Evolutionary conservation across 1,139 yeast genomes (phyloP), one percentile per base, ranked within the genome.

Genomic region (Kodamaea plutei): DNA sequence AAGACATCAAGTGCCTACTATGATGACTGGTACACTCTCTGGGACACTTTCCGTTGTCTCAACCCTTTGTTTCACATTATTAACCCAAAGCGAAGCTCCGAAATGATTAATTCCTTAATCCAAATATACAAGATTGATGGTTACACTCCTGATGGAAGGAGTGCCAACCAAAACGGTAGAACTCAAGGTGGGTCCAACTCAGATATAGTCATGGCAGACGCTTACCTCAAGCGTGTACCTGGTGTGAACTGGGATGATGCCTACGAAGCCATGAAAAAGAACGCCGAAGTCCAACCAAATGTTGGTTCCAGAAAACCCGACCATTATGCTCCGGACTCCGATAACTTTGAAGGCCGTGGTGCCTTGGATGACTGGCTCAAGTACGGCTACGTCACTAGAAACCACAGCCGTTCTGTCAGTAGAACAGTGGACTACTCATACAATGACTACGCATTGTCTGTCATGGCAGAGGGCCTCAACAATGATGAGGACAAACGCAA

Each of bases 181-280:
- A 61, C 66, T 4, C 68, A 62, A 38, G 69, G 69, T 17, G 69
- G 69, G 0, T 51, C 62, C 24, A 59, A 62, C 35, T 59, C 66
- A 1, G 69, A 63, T 37, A 58, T 61, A 15, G 52, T 61, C n/a
- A 45, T 63, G 34, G 65, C 66, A 6, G 69, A 63, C 42, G 68
- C 65, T 1, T 59, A 43, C 30, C 45, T 55, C 11, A 63, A 63
- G 38, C 44, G 50, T 5, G 44, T 62, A 9, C 37, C 40, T 5
- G 33, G 35, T 5, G 40, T 59, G 4, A 39, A 58, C 37, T 61
- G 67, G 65, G 33, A 43, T 5, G 50, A 48, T 23, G 63, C 63
- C 2, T 60, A 51, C 35, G 41, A 40, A n/a, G 61, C 67, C 13
- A 57, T 62, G 62, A 50, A 48, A 9, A 50, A 58, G 23, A 61